Base-by-base conservation (phyloP, 2,329 filamentous ascomycete species). In the Tolypocladium sp. region DNA sequence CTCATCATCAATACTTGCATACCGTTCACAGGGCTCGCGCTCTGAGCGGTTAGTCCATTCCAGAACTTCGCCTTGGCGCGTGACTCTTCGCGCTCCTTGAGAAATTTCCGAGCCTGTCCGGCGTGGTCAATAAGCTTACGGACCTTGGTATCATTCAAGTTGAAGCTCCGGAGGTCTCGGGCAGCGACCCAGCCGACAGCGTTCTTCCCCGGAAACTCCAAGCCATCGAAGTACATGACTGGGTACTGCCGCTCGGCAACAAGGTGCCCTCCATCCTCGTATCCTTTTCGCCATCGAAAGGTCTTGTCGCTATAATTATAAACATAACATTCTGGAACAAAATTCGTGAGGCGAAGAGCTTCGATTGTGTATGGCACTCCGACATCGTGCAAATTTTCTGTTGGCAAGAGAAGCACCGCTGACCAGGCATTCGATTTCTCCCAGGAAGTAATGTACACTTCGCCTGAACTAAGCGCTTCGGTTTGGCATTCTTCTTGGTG, bases 181-280 rank as follows among this genome's bases (percentile, higher is more conserved):
- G 59, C 64, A 3, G 55, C 56, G 8, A 66, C 56, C 65, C 65
- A 66, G 38, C 61, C 61, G 3, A 66, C 61, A 0, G 63, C 58
- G 49, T 64, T 65, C n/a, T 60, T 62, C 6, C 49, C 40, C 2
- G 64, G 64, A 53, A 66, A 65, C 8, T 58, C 49, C 4, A 51
- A 52, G 3, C 65, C 62, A n/a, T 66, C 63, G 58, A 66, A 66
- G 54, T 62, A 64, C 46, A 66, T 63, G 35, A 64, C 57, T 0
- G 64, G 65, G 33, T 65, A 66, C 38, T 62, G 57, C 3, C 65
- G 63, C 22, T 61, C 56, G 5, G 55, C 41, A 3, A 60, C 60
- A 9, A 59, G 55, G 22, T 33, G 2, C 15, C 59, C 60, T 1
- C 61, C 59, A 4, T 58, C 40, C 17, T 62, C 55, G 15, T 65